Base-by-base conservation (phyloP, 2,329 filamentous ascomycete species). In the Fusarium haematococcum region DNA sequence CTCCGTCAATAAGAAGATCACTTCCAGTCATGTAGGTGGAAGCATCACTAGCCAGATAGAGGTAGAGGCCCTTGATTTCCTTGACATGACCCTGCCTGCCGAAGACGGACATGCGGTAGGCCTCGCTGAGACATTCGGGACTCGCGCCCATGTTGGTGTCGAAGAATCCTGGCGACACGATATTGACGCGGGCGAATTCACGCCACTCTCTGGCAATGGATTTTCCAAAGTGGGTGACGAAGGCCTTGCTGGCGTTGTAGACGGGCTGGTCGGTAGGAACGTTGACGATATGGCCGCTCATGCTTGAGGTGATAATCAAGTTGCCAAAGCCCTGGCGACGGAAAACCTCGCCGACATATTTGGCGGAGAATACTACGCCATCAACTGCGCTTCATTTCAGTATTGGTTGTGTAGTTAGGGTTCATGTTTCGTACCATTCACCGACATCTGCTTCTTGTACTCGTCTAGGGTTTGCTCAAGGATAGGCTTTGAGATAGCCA, bases 71-170 rank as follows among this genome's bases (percentile, higher is more conserved):
- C 85, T 91, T 92, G 69, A 92, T 84, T 83, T 92, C 90, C 85
- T 90, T 91, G 2, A 90, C 89, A 78, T 92, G 87, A 37, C 88
- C 90, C 69, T 91, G 86, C 69, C 90, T 86, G n/a, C 89, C 86
- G 11, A 89, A 73, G 1, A 83, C 82, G 0, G 87, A 82, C 87
- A 89, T 89, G 0, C 85, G 77, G 58, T 85, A 83, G 1, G 83
- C 85, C 74, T 89, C 87, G 23, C 87, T 84, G 11, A 85, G 67
- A 8, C 82, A 82, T 2, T 64, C 41, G 0, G 83, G 82, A 10
- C 83, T 80, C 1, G 87, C 87, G 0, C 87, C 86, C 83, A 90
- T 88, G 70, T 54, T 71, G 0, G 88, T 90, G 61, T 88, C 84
- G 72, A 90, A 88, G 79, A 88, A 90, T 0, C 77, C 77, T 0